Conservation (phyloP, 2,329 filamentous ascomycete genomes). For the Coniochaeta sp. region DNA sequence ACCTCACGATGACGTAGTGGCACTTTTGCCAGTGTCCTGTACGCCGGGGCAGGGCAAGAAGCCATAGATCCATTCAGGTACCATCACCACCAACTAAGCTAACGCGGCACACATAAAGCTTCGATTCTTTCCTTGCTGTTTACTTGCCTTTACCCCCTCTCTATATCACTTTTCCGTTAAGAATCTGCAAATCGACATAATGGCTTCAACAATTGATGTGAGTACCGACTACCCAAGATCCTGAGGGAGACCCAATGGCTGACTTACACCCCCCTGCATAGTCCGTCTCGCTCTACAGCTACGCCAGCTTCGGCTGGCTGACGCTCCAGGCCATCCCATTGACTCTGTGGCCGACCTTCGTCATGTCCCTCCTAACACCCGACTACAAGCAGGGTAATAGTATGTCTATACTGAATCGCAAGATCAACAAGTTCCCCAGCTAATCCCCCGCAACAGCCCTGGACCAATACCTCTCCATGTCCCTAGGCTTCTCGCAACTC, state of each 20-base stretch:
- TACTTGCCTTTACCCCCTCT: neutral
- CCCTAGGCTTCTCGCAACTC: conserved; percentile 61
- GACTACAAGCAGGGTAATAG: conserved; percentile 23
- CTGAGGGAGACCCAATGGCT: neutral
- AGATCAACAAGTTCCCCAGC: neutral
- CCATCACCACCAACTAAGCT: no score
- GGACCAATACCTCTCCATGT: conserved; percentile 68
- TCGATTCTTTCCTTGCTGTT: neutral
- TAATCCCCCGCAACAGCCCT: conserved; percentile 34
- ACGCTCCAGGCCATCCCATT: conserved; percentile 38
- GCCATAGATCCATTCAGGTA: neutral
- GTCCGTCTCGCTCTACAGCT: conserved; percentile 41
- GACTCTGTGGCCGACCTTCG: conserved; percentile 39
- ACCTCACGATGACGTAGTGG: neutral
- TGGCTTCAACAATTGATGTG: neutral
- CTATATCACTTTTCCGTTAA: neutral
- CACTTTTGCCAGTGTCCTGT: neutral
- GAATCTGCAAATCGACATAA: neutral
- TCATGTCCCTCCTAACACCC: conserved; percentile 33
- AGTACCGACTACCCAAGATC: neutral
- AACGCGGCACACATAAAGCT: neutral
- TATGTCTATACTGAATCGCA: conserved; percentile 14
- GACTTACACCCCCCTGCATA: neutral
- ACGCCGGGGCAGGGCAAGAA: neutral
- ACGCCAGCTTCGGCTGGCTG: conserved; percentile 46